Evolutionary conservation across 106 monocot species (phyloP).

Genomic region (Allium cepa): DNA sequence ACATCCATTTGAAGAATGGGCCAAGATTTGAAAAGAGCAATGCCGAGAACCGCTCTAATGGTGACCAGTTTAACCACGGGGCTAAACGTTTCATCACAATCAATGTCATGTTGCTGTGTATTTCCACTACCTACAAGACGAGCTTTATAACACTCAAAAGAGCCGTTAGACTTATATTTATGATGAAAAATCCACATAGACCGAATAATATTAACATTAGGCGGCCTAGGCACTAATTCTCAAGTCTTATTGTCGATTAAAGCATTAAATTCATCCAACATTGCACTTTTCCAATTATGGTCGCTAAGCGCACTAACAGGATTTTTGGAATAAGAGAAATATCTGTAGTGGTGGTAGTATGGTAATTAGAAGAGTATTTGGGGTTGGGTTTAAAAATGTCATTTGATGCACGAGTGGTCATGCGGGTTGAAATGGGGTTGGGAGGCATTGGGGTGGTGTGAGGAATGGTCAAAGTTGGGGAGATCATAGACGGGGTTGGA

Average conservation of each 20-base stretch:
- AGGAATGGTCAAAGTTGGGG: no score
- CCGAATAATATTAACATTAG: no score
- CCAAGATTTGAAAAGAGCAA: no score
- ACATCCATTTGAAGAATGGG: no score
- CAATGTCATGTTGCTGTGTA: background rate
- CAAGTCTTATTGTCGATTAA: background rate
- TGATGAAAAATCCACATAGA: no score
- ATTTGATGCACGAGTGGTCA: background rate
- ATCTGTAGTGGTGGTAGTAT: background rate
- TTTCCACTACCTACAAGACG: conserved; percentile 3
- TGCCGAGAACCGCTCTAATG: background rate
- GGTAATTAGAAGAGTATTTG: background rate
- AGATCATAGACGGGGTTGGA: no score
- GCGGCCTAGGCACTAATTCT: background rate
- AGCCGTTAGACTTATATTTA: no score
- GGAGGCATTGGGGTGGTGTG: no score
- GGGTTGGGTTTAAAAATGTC: background rate
- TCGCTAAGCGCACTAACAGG: background rate
- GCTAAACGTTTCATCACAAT: conserved; percentile 11
- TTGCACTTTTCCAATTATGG: background rate
- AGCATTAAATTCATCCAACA: background rate
- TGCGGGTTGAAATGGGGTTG: background rate
- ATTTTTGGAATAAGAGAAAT: background rate
- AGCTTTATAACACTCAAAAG: background rate
- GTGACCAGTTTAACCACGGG: background rate